Evolutionary conservation across 2,329 filamentous ascomycete genomes (phyloP), one percentile per base, ranked within the genome.

Genomic region (Aaosphaeria arxii): DNA sequence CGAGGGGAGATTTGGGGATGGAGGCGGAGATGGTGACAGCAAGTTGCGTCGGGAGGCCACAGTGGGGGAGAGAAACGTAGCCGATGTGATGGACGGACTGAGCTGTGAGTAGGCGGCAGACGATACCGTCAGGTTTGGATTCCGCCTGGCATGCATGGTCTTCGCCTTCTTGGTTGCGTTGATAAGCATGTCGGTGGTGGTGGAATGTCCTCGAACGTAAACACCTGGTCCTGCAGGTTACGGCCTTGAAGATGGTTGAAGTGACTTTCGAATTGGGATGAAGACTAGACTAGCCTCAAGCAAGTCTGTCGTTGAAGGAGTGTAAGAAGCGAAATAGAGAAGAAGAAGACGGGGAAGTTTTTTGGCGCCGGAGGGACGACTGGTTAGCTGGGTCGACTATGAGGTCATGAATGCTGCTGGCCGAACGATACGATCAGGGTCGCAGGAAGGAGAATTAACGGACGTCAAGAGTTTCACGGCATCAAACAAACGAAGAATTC

Each of bases 1-100:
- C 11, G 82, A 84, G 9, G 86, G 88, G 43, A 91, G 79, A 53
- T 82, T 82, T 2, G 86, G 87, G 2, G 85, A 92, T 32, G 81
- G 80, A 4, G 86, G 85, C 29, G 86, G 88, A 29, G 82, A 84
- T 67, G 83, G 85, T 57, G 88, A 77, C 53, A 88, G 82, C 59
- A 85, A 32, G 78, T 85, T 29, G 77, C 85, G 43, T 40, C 63
- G 63, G 11, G 62, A 64, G 9, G 67, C 62, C 31, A 67, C 53
- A 5, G 62, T 63, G 13, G 69, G 66, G 11, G 64, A 67, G 17
- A 72, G 56, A 41, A 69, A 62, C n/a, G 64, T 63, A 17, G 63
- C 59, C 30, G 68, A 70, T 7, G 64, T 66, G 7, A 68, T 62
- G 2, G 67, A 67, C 3, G 67, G 66, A 44, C 59, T 61, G 29